Percentiles rank a stretch among this genome's conserved stretches.
These are phyloP conservation scores for Pyricularia pennisetigena DNA, from an alignment of 2,329 filamentous ascomycete genomes.

Conservation along the genomic window DNA sequence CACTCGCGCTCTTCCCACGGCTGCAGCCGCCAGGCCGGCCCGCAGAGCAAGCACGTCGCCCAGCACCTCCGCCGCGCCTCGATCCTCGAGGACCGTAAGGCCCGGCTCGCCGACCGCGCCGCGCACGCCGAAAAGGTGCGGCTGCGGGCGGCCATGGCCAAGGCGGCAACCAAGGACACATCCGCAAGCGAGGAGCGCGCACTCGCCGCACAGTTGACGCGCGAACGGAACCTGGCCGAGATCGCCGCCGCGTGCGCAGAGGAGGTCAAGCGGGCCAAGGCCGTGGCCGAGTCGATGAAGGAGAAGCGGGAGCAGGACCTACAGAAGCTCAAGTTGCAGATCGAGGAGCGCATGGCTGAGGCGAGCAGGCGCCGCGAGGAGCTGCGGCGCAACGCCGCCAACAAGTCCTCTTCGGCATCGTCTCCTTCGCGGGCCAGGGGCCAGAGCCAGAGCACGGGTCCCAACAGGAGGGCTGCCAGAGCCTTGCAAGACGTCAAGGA, in stretches of 20 bases:
- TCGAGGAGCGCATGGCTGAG: slow-evolving; percentile 72
- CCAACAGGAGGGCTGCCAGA: slow-evolving; percentile 37
- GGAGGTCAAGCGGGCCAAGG: slow-evolving; percentile 74
- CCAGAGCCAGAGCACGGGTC: slow-evolving; percentile 40
- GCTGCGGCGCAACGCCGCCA: slow-evolving; percentile 42
- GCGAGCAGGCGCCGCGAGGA: slow-evolving; percentile 63
- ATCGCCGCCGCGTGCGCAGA: slow-evolving; percentile 74
- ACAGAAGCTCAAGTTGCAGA: slow-evolving; percentile 58
- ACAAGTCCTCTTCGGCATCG: slow-evolving; percentile 11
- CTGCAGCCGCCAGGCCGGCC: slow-evolving; percentile 38
- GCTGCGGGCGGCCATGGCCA: slow-evolving; percentile 62
- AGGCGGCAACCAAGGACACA: slow-evolving; percentile 54
- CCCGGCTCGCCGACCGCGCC: slow-evolving; percentile 68
- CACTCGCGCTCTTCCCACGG: slow-evolving; percentile 58
- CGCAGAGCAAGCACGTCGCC: slow-evolving; percentile 67
- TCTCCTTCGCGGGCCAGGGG: slow-evolving; percentile 22
- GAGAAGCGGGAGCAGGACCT: slow-evolving; percentile 69
- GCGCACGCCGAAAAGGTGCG: slow-evolving; percentile 79
- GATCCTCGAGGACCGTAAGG: slow-evolving; percentile 72
- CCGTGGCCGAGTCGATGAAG: slow-evolving; percentile 73
- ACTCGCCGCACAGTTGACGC: slow-evolving; percentile 65
- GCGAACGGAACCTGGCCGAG: slow-evolving; percentile 72
- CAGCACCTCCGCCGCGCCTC: slow-evolving; percentile 72
- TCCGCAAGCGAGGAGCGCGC: slow-evolving; percentile 66
- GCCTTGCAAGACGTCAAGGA: slow-evolving; percentile 39